Evolutionary conservation across 2,329 filamentous ascomycete species (phyloP).

Genomic region (Nakataea oryzae): DNA sequence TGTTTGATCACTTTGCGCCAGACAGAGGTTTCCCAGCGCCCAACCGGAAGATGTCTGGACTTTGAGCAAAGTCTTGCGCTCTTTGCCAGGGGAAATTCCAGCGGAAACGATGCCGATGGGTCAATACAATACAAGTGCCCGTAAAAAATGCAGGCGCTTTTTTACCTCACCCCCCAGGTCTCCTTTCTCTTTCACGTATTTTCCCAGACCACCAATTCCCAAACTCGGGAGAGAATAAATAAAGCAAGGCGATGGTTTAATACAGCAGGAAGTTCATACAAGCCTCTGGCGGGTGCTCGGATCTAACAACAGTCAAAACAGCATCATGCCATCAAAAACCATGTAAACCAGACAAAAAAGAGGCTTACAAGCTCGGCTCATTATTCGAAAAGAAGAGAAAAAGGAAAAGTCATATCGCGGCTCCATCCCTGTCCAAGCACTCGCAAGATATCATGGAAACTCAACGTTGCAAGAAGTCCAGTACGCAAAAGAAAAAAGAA

Average conservation of each 20-base stretch:
- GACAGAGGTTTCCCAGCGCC: background rate
- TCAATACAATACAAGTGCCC: background rate
- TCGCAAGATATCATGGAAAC: background rate
- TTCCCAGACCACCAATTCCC: background rate
- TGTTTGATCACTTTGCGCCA: background rate
- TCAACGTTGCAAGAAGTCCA: background rate
- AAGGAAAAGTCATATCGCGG: background rate
- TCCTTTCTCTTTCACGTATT: too few relatives aligned
- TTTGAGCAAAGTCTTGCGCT: too few relatives aligned
- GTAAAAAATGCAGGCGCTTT: background rate
- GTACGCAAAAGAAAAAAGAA: background rate
- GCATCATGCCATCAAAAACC: background rate
- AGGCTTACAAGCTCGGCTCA: too few relatives aligned
- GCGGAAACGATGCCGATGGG: too few relatives aligned
- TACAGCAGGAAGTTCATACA: background rate
- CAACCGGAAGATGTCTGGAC: too few relatives aligned
- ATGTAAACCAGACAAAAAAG: too few relatives aligned
- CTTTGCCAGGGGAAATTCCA: too few relatives aligned
- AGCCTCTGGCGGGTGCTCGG: too few relatives aligned
- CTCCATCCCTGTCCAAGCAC: background rate
- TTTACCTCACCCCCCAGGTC: background rate
- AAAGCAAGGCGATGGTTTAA: background rate
- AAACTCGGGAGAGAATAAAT: background rate
- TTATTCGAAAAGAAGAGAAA: background rate
- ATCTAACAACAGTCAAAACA: background rate